Base-by-base conservation (phyloP, 2,329 filamentous ascomycete genomes). In the Aspergillus sp. region DNA sequence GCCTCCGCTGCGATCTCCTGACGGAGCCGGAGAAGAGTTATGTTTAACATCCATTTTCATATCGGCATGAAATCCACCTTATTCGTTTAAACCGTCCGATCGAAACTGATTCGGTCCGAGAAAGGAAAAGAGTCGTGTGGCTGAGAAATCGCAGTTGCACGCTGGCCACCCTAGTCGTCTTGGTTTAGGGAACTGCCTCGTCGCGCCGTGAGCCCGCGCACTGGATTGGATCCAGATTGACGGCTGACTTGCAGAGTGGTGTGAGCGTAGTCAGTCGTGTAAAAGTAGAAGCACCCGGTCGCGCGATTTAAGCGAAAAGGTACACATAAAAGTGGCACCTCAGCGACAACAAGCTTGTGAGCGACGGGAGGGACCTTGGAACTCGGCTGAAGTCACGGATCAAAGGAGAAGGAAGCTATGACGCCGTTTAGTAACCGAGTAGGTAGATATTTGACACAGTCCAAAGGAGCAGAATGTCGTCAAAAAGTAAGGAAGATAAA, bases 21-120 rank as follows among this genome's bases (percentile, higher is more conserved):
- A 64, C 44, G 59, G 57, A 46, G 63, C 62, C 45, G 58, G 59
- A 39, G 62, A 59, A 46, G 61, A 62, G 59, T 68, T 64, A 28
- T 51, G 50, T 51, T 65, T 61, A 51, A 54, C 56, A 40, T 58
- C 56, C 48, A 53, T 44, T 34, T 61, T 60, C 60, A 64, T 64
- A 47, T 55, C 52, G 54, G 50, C 60, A 62, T 62, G 45, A 53
- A 55, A 34, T 40, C 9, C n/a, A 19, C 19, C 19, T 19, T 19
- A 19, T 19, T 19, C 19, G 19, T 19, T 19, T 19, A 19, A 19
- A 19, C 4, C 19, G 19, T 19, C 19, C 19, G 19, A 19, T 19
- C 8, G 30, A 7, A 5, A 34, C 6, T 13, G 27, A 7, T 5
- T 13, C 11, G 9, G 8, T 3, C 36, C 9, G 36, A 12, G 31